phyloP scores from a whole-genome alignment of 345 rosid genomes.

The Gossypium rotundifolium region DNA sequence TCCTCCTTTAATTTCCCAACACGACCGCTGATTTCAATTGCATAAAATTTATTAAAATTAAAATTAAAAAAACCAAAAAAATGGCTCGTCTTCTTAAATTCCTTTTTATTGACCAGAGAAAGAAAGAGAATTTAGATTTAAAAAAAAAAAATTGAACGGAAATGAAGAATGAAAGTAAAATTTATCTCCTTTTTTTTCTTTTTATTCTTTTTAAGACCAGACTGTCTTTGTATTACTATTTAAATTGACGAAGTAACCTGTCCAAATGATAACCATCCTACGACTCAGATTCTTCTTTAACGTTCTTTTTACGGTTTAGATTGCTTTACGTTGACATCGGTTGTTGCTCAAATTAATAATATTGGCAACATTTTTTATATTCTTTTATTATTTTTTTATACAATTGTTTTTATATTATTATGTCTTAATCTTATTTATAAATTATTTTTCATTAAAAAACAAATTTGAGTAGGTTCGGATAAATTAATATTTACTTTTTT shows the following conservation, averaged over 20 bases:
- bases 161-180: slow-evolving; percentile 16
- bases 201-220: background rate
- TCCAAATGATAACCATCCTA: slow-evolving; percentile 25
- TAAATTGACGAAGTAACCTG: slow-evolving; percentile 34
- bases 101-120: background rate
- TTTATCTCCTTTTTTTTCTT: background rate
- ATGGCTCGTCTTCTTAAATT: background rate
- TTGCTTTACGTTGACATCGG: slow-evolving; percentile 29
- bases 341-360: background rate
- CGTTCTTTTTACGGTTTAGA: background rate
- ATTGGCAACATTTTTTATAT: background rate
- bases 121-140: background rate
- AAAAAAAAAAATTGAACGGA: background rate
- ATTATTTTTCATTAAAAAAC: background rate
- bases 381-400: too few species aligned
- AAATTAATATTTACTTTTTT: too few species aligned
- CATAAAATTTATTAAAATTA: background rate
- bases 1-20: background rate
- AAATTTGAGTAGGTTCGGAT: too few species aligned
- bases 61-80: background rate
- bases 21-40: slow-evolving; percentile 7
- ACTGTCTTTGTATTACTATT: slow-evolving; percentile 29
- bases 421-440: background rate
- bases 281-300: slow-evolving; percentile 26
- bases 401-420: background rate